phyloP scores from a whole-genome alignment of 2,329 filamentous ascomycete species.

The Colletotrichum karsti region DNA sequence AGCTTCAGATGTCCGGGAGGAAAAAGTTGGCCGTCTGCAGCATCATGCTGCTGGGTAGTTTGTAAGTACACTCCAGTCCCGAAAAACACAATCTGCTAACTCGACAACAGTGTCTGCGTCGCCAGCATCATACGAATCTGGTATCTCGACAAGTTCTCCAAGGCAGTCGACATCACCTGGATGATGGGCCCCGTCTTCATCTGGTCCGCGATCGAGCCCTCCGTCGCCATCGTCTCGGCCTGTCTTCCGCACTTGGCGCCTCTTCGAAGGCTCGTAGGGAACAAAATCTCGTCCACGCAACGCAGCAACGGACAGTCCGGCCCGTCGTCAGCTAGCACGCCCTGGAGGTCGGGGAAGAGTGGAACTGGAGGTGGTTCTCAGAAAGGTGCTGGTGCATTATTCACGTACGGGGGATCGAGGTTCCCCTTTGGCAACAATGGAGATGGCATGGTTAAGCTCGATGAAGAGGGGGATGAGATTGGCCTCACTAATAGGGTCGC shows the following conservation, averaged over 20 bases:
- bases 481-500: constrained; percentile 2
- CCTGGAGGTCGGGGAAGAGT: neutral
- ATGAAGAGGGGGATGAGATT: constrained; percentile 14
- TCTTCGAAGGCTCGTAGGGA: constrained; percentile 16
- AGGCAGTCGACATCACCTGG: constrained; percentile 16
- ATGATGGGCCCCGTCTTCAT: constrained; percentile 34
- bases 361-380: neutral
- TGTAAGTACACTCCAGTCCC: neutral
- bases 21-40: constrained; percentile 23
- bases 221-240: constrained; percentile 47
- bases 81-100: neutral
- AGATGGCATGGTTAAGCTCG: neutral
- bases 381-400: constrained; percentile 6
- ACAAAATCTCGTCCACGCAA: neutral
- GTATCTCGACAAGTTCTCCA: constrained; percentile 15
- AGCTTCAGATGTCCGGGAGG: constrained; percentile 21
- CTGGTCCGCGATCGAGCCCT: constrained; percentile 50
- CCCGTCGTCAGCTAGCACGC: neutral
- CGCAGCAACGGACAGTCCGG: neutral
- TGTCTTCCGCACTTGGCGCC: constrained; percentile 47
- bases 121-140: constrained; percentile 19
- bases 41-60: constrained; percentile 23
- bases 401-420: constrained; percentile 14
- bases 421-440: neutral
- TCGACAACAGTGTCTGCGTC: neutral